Base-by-base conservation (phyloP, 2,329 filamentous ascomycete species). In the Pseudopithomyces maydicus region DNA sequence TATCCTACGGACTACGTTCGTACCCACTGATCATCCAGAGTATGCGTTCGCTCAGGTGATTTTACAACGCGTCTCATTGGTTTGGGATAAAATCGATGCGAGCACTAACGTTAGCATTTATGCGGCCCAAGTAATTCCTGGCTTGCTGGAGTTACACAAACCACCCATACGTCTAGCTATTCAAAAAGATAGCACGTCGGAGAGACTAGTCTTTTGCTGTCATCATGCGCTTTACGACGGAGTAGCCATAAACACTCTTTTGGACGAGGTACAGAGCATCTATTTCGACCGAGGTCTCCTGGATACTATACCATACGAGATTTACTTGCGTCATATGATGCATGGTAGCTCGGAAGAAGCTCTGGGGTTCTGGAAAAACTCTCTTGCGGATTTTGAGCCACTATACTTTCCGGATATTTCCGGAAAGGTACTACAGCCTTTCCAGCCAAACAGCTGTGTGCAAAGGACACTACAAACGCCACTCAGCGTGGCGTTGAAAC, bases 171-270 rank as follows among this genome's bases (percentile, higher is more conserved):
- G 66, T 20, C 66, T 80, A 23, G 73, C 71, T 5, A 51, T 71
- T 7, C 55, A 68, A 12, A 42, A 57, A 12, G 39, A 57, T 23
- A 63, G 57, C 1, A 49, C 62, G 6, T 63, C 69, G 7, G 66
- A 57, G 10, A 71, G 70, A 23, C 55, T 85, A 6, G 62, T 82
- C 2, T 77, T 88, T 46, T 79, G 79, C 20, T 86, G 87, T 65
- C 92, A 97, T 66, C 93, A 97, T 75, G 90, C 91, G 1, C 79
- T 97, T 0, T 96, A 97, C 66, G 93, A 97, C 74, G 93, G 90
- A 0, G 86, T 89, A 35, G 91, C 92, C 0, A 89, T 97, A 67
- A 79, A 82, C 0, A 80, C 82, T 8, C 79, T 97, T 0, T 82
- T 94, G 22, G 74, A 84, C 0, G 92, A 97, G 67, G 78, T 96